phyloP scores from a whole-genome alignment of 179 eudicot genomes.

The Heliamphora pulchella region DNA sequence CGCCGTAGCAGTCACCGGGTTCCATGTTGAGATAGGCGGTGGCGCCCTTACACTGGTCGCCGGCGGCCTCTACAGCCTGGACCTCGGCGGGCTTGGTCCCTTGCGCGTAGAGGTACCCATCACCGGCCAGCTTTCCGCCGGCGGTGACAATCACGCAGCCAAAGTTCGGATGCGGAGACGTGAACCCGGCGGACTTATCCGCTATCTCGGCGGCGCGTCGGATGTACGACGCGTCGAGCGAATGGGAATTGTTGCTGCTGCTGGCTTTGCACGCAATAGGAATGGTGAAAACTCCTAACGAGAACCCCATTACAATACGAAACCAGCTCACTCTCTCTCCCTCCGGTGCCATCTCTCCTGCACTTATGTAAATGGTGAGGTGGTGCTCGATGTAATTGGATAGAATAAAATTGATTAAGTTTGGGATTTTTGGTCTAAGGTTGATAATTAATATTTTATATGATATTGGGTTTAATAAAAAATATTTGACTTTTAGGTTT shows the following conservation, averaged over 20 bases:
- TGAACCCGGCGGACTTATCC: constrained; percentile 83
- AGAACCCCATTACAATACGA: constrained; percentile 8
- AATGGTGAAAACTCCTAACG: constrained; percentile 14
- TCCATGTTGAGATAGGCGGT: constrained; percentile 95
- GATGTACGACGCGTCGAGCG: constrained; percentile 57
- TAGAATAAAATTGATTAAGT: too few relatives aligned
- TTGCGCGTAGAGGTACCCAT: constrained; percentile 76
- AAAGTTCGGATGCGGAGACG: constrained; percentile 91
- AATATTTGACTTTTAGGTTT: too few relatives aligned
- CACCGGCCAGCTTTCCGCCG: constrained; percentile 53
- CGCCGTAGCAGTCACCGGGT: constrained; percentile 84
- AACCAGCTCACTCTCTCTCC: background rate
- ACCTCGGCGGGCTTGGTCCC: constrained; percentile 89
- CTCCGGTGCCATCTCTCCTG: too few relatives aligned
- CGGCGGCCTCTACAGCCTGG: constrained; percentile 76
- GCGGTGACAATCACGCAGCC: constrained; percentile 70
- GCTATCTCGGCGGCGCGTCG: constrained; percentile 76
- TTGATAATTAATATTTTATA: too few relatives aligned
- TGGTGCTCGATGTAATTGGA: too few relatives aligned
- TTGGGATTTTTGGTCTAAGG: too few relatives aligned
- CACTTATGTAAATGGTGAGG: too few relatives aligned
- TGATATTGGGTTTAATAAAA: too few relatives aligned
- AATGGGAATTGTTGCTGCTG: constrained; percentile 26
- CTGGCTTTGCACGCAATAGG: constrained; percentile 25
- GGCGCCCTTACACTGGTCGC: constrained; percentile 47